Conservation (phyloP, 2,329 filamentous ascomycete genomes). For the Scopulariopsis brevicaulis region DNA sequence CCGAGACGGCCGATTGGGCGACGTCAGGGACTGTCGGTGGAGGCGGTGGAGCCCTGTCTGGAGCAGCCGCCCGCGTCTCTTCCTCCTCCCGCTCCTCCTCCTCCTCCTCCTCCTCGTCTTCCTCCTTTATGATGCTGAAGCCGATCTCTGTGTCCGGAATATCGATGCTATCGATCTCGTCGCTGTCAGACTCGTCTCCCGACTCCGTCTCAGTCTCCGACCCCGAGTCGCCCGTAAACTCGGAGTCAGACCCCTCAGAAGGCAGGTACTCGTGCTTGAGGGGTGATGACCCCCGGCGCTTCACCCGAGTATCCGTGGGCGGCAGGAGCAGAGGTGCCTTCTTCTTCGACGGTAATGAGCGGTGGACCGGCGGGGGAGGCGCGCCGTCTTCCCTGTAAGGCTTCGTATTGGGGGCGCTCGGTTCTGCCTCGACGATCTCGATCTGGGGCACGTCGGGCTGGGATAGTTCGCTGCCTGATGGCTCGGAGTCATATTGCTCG, state of each 20-base stretch:
- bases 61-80: background rate
- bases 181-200: conserved; percentile 17
- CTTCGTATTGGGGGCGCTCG: conserved; percentile 17
- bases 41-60: conserved; percentile 3
- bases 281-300: conserved; percentile 60
- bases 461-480: background rate
- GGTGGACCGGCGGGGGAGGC: conserved; percentile 42
- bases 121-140: conserved; percentile 38
- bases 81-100: conserved; percentile 8
- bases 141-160: conserved; percentile 47
- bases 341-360: conserved; percentile 25
- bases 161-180: conserved; percentile 49
- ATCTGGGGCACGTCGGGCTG: background rate
- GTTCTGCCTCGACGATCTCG: conserved; percentile 7
- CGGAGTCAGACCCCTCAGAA: conserved; percentile 53
- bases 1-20: conserved; percentile 30
- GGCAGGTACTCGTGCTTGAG: conserved; percentile 96
- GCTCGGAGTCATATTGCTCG: background rate
- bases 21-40: background rate
- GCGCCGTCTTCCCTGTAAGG: conserved; percentile 40
- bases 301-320: conserved; percentile 4
- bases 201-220: conserved; percentile 42
- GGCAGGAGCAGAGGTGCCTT: conserved; percentile 17
- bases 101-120: conserved; percentile 7
- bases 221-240: conserved; percentile 37